A percentile compares a stretch with the other conserved stretches of the same genome.
phyloP scores from a whole-genome alignment of 2,329 filamentous ascomycete genomes.

The Fusarium denticulatum region DNA sequence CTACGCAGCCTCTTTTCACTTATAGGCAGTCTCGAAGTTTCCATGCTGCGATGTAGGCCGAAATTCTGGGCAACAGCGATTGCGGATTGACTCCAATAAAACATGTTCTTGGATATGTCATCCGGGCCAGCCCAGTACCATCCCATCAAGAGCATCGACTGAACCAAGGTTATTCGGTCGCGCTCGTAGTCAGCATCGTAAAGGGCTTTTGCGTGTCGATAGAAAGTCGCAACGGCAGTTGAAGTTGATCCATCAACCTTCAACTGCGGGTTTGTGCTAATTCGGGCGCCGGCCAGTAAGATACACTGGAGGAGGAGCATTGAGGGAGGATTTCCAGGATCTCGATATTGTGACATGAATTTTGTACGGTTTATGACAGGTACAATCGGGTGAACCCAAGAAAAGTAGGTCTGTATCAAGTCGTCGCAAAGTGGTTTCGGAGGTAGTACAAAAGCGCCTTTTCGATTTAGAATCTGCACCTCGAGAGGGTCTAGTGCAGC shows the following conservation, averaged over 20 bases:
- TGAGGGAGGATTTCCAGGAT: neutral
- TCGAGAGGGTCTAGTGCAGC: neutral
- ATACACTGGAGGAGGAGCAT: neutral
- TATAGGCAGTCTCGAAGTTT: neutral
- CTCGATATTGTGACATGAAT: neutral
- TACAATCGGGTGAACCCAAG: neutral
- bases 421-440: neutral
- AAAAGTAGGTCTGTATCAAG: neutral
- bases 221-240: neutral
- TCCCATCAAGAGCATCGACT: neutral
- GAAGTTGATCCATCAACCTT: neutral
- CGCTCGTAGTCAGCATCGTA: neutral
- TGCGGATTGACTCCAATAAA: neutral
- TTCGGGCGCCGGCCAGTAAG: neutral
- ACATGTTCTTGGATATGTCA: neutral
- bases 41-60: neutral
- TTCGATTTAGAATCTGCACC: neutral
- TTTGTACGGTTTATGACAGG: neutral
- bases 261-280: neutral
- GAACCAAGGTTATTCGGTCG: neutral
- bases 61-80: neutral
- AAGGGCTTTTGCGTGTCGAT: neutral
- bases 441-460: neutral
- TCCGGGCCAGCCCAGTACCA: neutral
- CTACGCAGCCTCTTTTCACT: neutral